Evolutionary conservation across 1,284 basidiomycete species (phyloP).

Genomic region (Singerocomus inundabilis): DNA sequence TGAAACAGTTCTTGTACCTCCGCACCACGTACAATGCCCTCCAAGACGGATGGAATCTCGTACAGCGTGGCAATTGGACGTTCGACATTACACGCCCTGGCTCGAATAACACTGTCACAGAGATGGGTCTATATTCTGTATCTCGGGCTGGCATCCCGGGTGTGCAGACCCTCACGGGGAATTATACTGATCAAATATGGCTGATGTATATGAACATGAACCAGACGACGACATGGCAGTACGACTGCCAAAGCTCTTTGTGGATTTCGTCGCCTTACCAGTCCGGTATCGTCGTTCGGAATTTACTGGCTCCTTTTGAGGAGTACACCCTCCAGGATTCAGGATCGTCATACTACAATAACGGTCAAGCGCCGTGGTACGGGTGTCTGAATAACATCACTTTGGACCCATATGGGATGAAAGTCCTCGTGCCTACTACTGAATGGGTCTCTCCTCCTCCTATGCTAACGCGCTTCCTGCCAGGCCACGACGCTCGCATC

Average conservation of each 20-base stretch:
- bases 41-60: conserved; percentile 82
- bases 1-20: conserved; percentile 71
- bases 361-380: conserved; percentile 57
- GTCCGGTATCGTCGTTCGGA: conserved; percentile 60
- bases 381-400: conserved; percentile 71
- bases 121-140: conserved; percentile 85
- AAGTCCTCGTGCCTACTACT: conserved; percentile 67
- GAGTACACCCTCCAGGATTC: conserved; percentile 67
- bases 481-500: conserved; percentile 83
- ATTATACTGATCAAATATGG: conserved; percentile 70
- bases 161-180: conserved; percentile 57
- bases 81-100: conserved; percentile 73
- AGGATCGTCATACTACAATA: conserved; percentile 54
- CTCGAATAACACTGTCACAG: conserved; percentile 75
- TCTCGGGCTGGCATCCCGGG: conserved; percentile 60
- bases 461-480: conserved; percentile 73
- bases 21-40: conserved; percentile 68
- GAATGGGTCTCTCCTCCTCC: conserved; percentile 73
- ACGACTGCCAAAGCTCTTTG: conserved; percentile 52
- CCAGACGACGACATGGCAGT: conserved; percentile 58
- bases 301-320: conserved; percentile 84
- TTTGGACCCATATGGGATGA: conserved; percentile 77
- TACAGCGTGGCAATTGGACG: conserved; percentile 82
- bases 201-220: conserved; percentile 86
- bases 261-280: conserved; percentile 80